Base-by-base conservation (phyloP, 768 basidiomycete genomes). In the Suillus tomentosus region DNA sequence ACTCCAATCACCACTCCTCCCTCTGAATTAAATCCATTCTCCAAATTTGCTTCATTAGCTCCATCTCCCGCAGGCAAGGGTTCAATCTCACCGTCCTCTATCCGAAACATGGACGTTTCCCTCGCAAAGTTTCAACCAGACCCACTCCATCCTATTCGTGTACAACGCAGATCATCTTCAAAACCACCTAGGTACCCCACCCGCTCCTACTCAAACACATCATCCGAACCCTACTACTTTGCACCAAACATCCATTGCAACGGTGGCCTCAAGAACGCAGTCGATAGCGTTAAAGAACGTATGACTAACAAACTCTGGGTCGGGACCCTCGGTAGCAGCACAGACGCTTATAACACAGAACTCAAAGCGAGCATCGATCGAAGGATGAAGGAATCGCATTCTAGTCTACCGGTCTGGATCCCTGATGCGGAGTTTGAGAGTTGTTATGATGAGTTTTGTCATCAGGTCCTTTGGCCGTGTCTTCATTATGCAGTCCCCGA, bases 401-500 rank as follows among this genome's bases (percentile, higher is more conserved):
- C 79, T 5, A 81, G 79, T 62, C 67, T 82, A 3, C 81, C 91
- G 0, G 90, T 94, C 22, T 94, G 92, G 93, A 89, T 95, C 62
- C 88, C 90, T 0, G 89, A 92, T 70, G 81, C 83, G 2, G 92
- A 92, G 70, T 94, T 95, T 66, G 82, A 86, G 65, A 86, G 85
- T 58, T 89, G 85, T 71, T 95, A 95, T 67, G 92, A 94, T 73
- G 89, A 91, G 68, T 95, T 93, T 73, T 95, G 92, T 70, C 93
- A 95, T 68, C 91, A 92, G 76, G 85, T 84, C 19, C 82, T 95
- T 36, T 95, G 93, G 93, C 93, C 93, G 0, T 90, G 88, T 67
- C 79, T 95, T 19, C 93, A 95, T 74, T 95, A 93, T 69, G 89
- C 90, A 11, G 85, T 94, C 56, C 92, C 92, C 3, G 92, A 94